Percentiles rank a stretch among this genome's conserved stretches.
phyloP scores from a whole-genome alignment of 2,329 filamentous ascomycete species.

The Botrytis elliptica region DNA sequence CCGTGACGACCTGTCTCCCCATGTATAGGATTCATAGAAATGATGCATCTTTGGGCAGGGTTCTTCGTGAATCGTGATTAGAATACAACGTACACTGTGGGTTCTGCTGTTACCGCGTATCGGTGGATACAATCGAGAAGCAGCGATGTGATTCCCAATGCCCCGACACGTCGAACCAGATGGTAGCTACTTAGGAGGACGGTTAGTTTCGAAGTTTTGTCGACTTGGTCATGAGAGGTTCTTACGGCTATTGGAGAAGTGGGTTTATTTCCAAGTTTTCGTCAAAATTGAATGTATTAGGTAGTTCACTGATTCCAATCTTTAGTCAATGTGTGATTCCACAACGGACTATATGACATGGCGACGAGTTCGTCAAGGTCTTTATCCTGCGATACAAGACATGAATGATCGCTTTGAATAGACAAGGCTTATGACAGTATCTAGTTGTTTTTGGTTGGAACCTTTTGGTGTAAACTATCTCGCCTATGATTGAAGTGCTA shows the following conservation, averaged over 20 bases:
- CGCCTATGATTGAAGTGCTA: neutral
- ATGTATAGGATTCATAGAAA: too few relatives aligned
- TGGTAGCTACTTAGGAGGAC: neutral
- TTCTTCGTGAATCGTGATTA: neutral
- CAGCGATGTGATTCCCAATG: neutral
- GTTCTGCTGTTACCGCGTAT: too few relatives aligned
- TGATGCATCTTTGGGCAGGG: neutral
- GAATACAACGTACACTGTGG: neutral
- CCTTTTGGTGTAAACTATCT: neutral
- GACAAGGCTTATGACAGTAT: neutral
- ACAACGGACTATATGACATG: too few relatives aligned
- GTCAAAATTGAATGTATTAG: too few relatives aligned
- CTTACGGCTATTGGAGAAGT: rapidly evolving
- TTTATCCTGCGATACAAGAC: neutral
- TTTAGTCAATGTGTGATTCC: too few relatives aligned
- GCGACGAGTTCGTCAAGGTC: too few relatives aligned
- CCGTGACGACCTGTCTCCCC: too few relatives aligned
- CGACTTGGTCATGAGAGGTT: too few relatives aligned
- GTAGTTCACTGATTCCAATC: too few relatives aligned
- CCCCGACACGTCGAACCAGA: neutral
- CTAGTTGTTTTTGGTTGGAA: neutral
- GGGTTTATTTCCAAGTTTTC: too few relatives aligned
- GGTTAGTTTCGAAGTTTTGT: neutral
- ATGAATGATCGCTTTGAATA: neutral
- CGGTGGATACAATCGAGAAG: neutral